Evolutionary conservation across 495 filamentous ascomycete species (phyloP), one percentile per base, ranked within the genome.

Genomic region (Aspergillus ostianus): DNA sequence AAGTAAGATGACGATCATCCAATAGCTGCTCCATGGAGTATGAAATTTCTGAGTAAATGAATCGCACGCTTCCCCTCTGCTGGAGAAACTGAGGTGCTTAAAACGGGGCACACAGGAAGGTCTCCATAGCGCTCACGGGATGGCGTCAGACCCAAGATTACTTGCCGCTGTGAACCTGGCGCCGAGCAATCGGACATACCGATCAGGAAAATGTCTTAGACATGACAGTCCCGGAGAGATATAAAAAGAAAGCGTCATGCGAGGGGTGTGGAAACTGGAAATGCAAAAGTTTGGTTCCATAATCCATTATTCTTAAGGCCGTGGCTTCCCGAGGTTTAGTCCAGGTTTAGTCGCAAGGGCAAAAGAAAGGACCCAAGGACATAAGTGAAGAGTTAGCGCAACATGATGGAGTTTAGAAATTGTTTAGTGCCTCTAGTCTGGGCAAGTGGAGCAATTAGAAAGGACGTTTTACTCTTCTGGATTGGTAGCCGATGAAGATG

Each of bases 1-100:
- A 41, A 20, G 8, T 52, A 51, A 52, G 9, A 52, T 58, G 47
- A 52, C 21, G 56, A 58, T 58, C 56, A 58, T 50, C 56, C 47
- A 26, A 32, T 36, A 32, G 6, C 45, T 50, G 18, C 46, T 49
- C 45, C 1, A 47, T 47, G n/a, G 13, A 10, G 21, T 26, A 49
- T 9, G 18, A 20, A 20, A 21, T 49, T 49, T 49, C 21, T 49
- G 12, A 17, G 36, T 15, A 15, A 41, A 41, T 41, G 36, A 41
- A 41, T 41, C 18, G 47, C 47, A 17, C 18, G 47, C 47, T 26
- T 49, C 4, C 23, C 23, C 47, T 26, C 18, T 6, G 23, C 47
- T 20, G 13, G 17, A 49, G 47, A 20, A 49, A 21, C n/a, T 49
- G 9, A 26, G 47, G 47, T 26, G 13, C 47, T 15, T 41, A 15